Evolutionary conservation across 345 rosid species (phyloP).

Genomic region (Lepidium africanum): DNA sequence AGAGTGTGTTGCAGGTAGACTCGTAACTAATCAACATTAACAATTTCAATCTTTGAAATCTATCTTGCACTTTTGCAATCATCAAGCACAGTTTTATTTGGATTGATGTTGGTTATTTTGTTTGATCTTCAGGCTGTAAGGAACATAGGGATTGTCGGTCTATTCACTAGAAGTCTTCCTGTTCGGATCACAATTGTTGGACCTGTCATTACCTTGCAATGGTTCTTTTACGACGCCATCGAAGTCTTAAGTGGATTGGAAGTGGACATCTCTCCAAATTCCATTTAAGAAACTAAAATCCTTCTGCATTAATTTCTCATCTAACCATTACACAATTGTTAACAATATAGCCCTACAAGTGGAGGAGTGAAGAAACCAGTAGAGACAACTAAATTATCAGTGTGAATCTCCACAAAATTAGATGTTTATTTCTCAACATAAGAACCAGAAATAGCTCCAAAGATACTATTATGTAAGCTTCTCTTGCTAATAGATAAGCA

Average conservation of each 20-base stretch:
- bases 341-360: conserved; percentile 26
- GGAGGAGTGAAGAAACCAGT: conserved; percentile 24
- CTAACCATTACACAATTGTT: conserved; percentile 1
- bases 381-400: conserved; percentile 15
- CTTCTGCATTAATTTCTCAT: not conserved
- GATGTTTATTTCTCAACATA: not conserved
- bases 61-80: not conserved
- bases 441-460: conserved; percentile 1
- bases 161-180: conserved; percentile 60
- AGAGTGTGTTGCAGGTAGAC: conserved; percentile 36
- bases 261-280: conserved; percentile 24
- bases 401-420: conserved; percentile 12
- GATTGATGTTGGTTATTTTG: not conserved
- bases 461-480: not conserved
- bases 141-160: conserved; percentile 46
- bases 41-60: not conserved
- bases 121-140: conserved; percentile 40
- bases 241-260: conserved; percentile 58
- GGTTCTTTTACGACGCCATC: conserved; percentile 51
- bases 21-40: not conserved
- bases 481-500: not conserved
- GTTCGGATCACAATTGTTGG: conserved; percentile 53
- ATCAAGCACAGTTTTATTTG: not conserved
- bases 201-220: conserved; percentile 53
- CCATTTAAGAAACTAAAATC: not conserved